Conservation (phyloP, 169 alveolate genomes). For the Plasmodium falciparum region DNA sequence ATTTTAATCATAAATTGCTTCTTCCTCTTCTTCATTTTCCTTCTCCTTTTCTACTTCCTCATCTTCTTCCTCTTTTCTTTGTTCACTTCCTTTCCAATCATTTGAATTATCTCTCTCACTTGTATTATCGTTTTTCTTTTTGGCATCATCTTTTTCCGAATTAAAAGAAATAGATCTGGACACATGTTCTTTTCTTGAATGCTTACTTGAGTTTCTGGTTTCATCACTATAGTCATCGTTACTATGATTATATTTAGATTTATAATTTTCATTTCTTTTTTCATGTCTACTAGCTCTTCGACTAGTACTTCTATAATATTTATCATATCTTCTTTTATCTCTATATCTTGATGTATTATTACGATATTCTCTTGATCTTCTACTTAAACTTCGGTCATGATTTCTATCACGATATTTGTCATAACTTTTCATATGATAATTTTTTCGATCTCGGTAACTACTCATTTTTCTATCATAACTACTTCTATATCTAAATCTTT, state of each 20-base stretch:
- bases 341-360: conserved; percentile 42
- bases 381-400: conserved; percentile 44
- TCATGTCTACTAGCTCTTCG: conserved; percentile 56
- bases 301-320: conserved; percentile 51
- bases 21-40: no score
- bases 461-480: conserved; percentile 67
- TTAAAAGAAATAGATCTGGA: conserved; percentile 71
- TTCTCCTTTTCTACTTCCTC: no score
- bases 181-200: conserved; percentile 20
- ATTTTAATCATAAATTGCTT: no score
- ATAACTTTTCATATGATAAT: conserved; percentile 26
- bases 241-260: conserved; percentile 39
- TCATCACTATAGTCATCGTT: conserved; percentile 73
- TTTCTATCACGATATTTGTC: conserved; percentile 32
- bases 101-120: conserved; percentile 60
- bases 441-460: conserved; percentile 50
- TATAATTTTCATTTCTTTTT: conserved; percentile 41
- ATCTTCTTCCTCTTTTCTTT: not conserved
- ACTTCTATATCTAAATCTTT: conserved; percentile 43
- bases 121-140: conserved; percentile 36
- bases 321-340: conserved; percentile 54
- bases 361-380: conserved; percentile 38
- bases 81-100: conserved; percentile 58
- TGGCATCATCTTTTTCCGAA: conserved; percentile 58
- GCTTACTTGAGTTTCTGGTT: conserved; percentile 66